phyloP scores from a whole-genome alignment of 768 basidiomycete genomes.

The Trametes cinnabarina region DNA sequence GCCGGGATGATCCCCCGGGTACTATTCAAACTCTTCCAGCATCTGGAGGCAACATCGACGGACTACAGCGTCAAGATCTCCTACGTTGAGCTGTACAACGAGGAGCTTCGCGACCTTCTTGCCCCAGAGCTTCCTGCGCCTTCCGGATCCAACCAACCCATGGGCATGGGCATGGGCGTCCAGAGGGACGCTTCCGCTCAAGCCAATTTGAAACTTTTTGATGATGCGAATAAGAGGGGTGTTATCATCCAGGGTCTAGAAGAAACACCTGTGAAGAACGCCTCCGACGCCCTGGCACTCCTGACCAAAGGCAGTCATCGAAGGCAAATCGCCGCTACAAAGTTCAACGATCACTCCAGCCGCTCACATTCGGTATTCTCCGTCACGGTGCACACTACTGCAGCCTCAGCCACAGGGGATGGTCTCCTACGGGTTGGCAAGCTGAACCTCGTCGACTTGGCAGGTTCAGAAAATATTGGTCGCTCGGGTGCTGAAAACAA shows the following conservation, averaged over 20 bases:
- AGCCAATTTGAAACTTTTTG: constrained; percentile 83
- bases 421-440: constrained; percentile 93
- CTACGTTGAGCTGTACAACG: constrained; percentile 95
- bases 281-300: constrained; percentile 77
- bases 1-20: constrained; percentile 97
- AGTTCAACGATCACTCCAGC: constrained; percentile 96
- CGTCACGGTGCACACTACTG: constrained; percentile 92
- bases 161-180: constrained; percentile 76
- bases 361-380: constrained; percentile 98
- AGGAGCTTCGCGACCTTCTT: constrained; percentile 93
- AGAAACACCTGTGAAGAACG: constrained; percentile 81
- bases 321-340: constrained; percentile 91
- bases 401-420: constrained; percentile 72
- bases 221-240: constrained; percentile 84
- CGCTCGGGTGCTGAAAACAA: constrained; percentile 94
- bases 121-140: constrained; percentile 74
- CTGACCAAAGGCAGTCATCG: constrained; percentile 88
- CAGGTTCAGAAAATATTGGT: constrained; percentile 97
- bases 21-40: constrained; percentile 86
- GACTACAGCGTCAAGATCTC: constrained; percentile 95
- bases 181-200: constrained; percentile 46
- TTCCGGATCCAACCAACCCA: constrained; percentile 66
- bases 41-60: constrained; percentile 69
- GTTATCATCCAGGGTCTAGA: constrained; percentile 95
- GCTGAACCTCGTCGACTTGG: constrained; percentile 94